A percentile compares a stretch with the other conserved stretches of the same genome.
Conservation (phyloP, 1,284 basidiomycete genomes). For the Boletus holoroseus region DNA sequence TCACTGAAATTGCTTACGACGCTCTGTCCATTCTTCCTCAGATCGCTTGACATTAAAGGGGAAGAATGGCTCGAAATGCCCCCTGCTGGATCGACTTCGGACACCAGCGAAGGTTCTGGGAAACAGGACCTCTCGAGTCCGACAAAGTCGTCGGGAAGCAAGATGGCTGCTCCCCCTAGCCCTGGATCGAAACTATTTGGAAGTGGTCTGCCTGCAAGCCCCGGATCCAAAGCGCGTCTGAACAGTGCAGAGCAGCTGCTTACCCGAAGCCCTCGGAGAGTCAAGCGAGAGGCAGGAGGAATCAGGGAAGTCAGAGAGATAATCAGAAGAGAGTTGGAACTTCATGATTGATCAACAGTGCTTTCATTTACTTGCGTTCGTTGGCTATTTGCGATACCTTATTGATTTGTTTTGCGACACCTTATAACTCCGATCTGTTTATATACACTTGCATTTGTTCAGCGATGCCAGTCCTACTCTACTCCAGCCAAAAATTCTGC, state of each 20-base stretch:
- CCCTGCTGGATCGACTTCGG: constrained; percentile 34
- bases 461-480: constrained; percentile 15
- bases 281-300: constrained; percentile 63
- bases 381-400: constrained; percentile 30
- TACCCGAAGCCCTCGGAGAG: constrained; percentile 61
- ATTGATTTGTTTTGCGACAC: constrained; percentile 21
- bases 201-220: constrained; percentile 30
- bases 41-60: constrained; percentile 53
- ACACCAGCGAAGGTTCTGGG: constrained; percentile 14
- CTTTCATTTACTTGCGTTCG: constrained; percentile 28
- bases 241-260: constrained; percentile 56
- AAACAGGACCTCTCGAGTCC: constrained; percentile 27
- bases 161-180: constrained; percentile 28
- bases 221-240: constrained; percentile 36
- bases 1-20: constrained; percentile 59
- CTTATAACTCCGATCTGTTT: constrained; percentile 2
- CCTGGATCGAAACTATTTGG: constrained; percentile 33
- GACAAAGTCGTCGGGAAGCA: constrained; percentile 35
- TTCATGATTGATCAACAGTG: constrained; percentile 47
- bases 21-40: constrained; percentile 75
- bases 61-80: constrained; percentile 82
- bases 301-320: constrained; percentile 72
- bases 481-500: constrained; percentile 35
- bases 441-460: background rate
- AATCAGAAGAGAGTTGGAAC: constrained; percentile 68